These are phyloP conservation scores for Penicillium alfredii DNA, from an alignment of 495 filamentous ascomycete species.

Conservation along the genomic window DNA sequence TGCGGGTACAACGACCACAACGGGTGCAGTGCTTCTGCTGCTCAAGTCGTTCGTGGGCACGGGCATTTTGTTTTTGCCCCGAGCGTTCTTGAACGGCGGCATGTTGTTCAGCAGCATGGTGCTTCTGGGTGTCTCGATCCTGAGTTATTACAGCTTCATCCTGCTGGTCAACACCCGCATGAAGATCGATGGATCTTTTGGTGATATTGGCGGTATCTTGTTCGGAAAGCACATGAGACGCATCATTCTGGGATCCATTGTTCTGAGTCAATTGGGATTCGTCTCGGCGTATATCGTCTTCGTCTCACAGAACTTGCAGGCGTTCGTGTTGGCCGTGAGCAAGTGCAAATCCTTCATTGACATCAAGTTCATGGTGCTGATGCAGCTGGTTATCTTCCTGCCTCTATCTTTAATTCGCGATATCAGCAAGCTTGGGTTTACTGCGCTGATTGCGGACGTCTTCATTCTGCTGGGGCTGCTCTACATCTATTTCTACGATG, in stretches of 20 bases:
- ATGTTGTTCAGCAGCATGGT: conserved; percentile 96
- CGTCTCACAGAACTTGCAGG: conserved; percentile 90
- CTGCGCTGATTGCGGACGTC: conserved; percentile 82
- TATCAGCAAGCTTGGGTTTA: conserved; percentile 89
- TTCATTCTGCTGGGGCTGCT: conserved; percentile 90
- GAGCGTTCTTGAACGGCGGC: conserved; percentile 89
- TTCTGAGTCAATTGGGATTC: conserved; percentile 91
- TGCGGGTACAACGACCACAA: conserved; percentile 64
- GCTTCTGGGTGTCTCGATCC: conserved; percentile 68
- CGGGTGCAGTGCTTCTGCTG: conserved; percentile 71
- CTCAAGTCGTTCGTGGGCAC: conserved; percentile 97
- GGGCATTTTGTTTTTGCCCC: conserved; percentile 91
- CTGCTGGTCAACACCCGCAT: conserved; percentile 81
- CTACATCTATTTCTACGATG: conserved; percentile 94
- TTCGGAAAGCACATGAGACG: conserved; percentile 85
- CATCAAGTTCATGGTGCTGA: conserved; percentile 81
- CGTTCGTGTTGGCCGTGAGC: conserved; percentile 80
- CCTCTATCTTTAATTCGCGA: conserved; percentile 90
- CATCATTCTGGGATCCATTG: conserved; percentile 83
- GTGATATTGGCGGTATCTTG: conserved; percentile 90
- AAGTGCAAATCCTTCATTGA: conserved; percentile 74
- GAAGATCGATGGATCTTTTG: conserved; percentile 81
- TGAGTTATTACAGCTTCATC: conserved; percentile 96
- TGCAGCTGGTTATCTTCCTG: conserved; percentile 90
- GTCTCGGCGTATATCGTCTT: conserved; percentile 98